A percentile compares a stretch with the other conserved stretches of the same genome.
These are phyloP conservation scores for Geoglossum glabrum DNA, from an alignment of 495 filamentous ascomycete species.

Conservation along the genomic window DNA sequence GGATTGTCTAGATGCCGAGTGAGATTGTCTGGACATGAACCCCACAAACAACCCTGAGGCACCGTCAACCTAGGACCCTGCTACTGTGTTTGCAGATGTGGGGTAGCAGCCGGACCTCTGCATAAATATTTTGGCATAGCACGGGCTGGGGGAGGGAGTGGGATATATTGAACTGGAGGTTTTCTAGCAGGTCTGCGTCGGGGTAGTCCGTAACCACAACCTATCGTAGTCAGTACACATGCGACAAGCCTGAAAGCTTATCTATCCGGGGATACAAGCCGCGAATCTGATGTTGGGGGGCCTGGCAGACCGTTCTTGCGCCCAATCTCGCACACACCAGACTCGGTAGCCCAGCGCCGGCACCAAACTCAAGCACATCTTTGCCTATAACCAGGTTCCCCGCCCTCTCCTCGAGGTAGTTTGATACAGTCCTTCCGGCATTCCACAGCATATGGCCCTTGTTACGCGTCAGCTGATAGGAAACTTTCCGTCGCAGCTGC, in stretches of 20 bases:
- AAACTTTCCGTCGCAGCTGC: neutral
- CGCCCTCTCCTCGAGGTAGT: conserved; percentile 52
- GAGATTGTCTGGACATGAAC: conserved; percentile 24
- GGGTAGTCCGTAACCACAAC: conserved; percentile 82
- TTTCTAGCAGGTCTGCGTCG: conserved; percentile 57
- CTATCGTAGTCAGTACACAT: conserved; percentile 7
- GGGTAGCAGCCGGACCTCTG: conserved; percentile 5
- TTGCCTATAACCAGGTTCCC: conserved; percentile 32
- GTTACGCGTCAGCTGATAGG: neutral
- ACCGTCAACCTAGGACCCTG: conserved; percentile 5
- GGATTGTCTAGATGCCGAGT: neutral
- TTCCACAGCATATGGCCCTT: conserved; percentile 86
- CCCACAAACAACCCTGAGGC: conserved; percentile 60
- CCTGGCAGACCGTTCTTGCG: conserved; percentile 20
- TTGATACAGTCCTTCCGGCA: conserved; percentile 50
- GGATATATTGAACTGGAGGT: conserved; percentile 51
- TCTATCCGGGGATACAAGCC: neutral
- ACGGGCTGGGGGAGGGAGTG: conserved; percentile 18
- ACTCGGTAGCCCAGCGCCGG: conserved; percentile 68
- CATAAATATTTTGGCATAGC: conserved; percentile 10
- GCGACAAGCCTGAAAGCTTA: neutral
- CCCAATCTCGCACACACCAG: conserved; percentile 55
- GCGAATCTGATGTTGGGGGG: neutral
- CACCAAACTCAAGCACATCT: conserved; percentile 71
- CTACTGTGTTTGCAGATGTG: conserved; percentile 16